Base-by-base conservation (phyloP, 176 grass and related monocot genomes). In the Cenchrus americanus region DNA sequence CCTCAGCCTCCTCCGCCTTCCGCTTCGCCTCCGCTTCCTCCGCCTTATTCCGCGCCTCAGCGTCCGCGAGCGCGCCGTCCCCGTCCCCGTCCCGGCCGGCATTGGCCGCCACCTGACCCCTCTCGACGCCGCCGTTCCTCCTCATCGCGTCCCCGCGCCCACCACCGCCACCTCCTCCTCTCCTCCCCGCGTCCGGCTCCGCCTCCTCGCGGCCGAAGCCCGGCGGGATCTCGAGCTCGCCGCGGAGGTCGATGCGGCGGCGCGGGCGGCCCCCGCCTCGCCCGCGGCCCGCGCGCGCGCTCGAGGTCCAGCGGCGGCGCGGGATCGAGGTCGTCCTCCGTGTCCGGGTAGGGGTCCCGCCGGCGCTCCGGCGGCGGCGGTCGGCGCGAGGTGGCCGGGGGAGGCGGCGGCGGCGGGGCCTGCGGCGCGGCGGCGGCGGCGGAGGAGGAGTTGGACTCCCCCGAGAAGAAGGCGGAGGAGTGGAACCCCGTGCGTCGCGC, bases 401-500 rank as follows among this genome's bases (percentile, higher is more conserved):
- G 79, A 22, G 84, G 68, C 21, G 27, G 27, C 27, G 53, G 80
- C 14, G 83, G 55, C 34, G 80, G 67, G 2, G 67, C 43, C 18
- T 22, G 85, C 52, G 78, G 73, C 43, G 69, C 71, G 30, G 73
- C 42, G 42, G 73, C 42, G 42, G 42, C 4, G 42, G 43, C 67
- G 73, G 66, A 37, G 73, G 71, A 75, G 7, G 74, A 76, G 55
- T 64, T 76, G 44, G 57, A 80, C 76, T 96, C 96, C 21, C 96
- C 89, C 58, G 93, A 97, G 90, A 91, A 82, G 78, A 77, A 91
- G 62, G 83, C 26, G 10, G 76, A 89, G 15, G 90, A 41, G 59
- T 94, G 88, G 83, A 94, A 99, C 3, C 96, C 91, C 12, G 96
- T 99, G 78, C 96, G 85, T 59, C 88, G 91, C 75, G 96, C 93